Evolutionary conservation across 208 protist genomes (phyloP).

Genomic region (Crithidia brevicula): DNA sequence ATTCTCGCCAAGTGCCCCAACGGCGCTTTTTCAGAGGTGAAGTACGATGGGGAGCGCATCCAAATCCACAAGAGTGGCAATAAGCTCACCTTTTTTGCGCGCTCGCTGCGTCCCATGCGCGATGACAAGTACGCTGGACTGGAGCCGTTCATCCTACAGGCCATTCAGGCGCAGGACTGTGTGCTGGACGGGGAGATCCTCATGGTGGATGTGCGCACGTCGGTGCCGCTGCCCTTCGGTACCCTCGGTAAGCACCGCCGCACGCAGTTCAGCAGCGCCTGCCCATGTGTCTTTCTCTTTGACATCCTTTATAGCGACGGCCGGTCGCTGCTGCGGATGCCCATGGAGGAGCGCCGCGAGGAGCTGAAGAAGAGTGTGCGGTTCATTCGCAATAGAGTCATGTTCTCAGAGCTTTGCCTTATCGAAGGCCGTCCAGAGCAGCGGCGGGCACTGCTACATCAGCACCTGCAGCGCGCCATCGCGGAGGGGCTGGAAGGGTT

Average conservation of each 20-base stretch:
- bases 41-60: conserved; percentile 91
- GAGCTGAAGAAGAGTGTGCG: conserved; percentile 38
- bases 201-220: conserved; percentile 72
- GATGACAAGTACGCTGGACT: conserved; percentile 71
- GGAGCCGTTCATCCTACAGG: conserved; percentile 46
- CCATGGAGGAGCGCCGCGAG: conserved; percentile 44
- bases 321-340: conserved; percentile 35
- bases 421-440: conserved; percentile 42
- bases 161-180: conserved; percentile 55
- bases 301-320: conserved; percentile 88
- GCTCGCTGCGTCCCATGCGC: conserved; percentile 76
- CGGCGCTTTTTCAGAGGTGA: conserved; percentile 85
- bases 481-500: conserved; percentile 77
- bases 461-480: conserved; percentile 67
- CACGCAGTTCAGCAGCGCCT: conserved; percentile 64
- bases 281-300: conserved; percentile 80
- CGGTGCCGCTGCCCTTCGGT: conserved; percentile 83
- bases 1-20: conserved; percentile 72
- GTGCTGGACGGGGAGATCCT: conserved; percentile 91
- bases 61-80: conserved; percentile 82
- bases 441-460: conserved; percentile 35
- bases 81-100: conserved; percentile 66
- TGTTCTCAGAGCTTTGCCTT: conserved; percentile 69
- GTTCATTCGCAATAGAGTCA: conserved; percentile 46
- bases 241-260: conserved; percentile 83